Evolutionary conservation across 2,329 filamentous ascomycete species (phyloP).

Genomic region (Aspergillus novoparasiticus): DNA sequence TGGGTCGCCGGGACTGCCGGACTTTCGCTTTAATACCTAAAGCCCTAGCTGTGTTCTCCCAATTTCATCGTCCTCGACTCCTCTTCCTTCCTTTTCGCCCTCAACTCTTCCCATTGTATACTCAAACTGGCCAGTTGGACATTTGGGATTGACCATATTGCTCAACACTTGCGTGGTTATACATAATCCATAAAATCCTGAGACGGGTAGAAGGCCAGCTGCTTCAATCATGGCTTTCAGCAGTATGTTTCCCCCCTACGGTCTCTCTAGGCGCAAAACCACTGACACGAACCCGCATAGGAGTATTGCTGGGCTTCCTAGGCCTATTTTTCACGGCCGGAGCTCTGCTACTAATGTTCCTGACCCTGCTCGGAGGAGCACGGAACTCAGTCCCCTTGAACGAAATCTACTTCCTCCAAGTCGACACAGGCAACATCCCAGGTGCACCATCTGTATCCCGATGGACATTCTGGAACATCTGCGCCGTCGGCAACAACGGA

Average conservation of each 20-base stretch:
- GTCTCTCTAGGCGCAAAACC: background rate
- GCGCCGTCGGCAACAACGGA: conserved; percentile 59
- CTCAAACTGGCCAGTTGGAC: background rate
- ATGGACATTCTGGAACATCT: conserved; percentile 92
- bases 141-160: background rate
- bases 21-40: conserved; percentile 21
- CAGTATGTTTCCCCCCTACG: conserved; percentile 31
- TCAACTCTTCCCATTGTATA: background rate
- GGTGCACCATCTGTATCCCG: conserved; percentile 69
- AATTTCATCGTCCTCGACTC: background rate
- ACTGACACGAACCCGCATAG: conserved; percentile 38
- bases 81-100: background rate
- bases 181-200: background rate
- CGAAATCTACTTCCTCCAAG: conserved; percentile 82
- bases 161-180: background rate
- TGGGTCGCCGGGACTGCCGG: conserved; percentile 25
- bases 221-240: conserved; percentile 27
- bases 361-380: conserved; percentile 65
- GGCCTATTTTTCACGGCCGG: conserved; percentile 65
- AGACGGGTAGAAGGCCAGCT: background rate
- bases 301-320: conserved; percentile 56
- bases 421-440: conserved; percentile 71
- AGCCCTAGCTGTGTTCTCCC: conserved; percentile 8
- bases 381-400: conserved; percentile 62
- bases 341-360: conserved; percentile 65